Conservation (phyloP, 805 yeast genomes). For the Candida orba region DNA sequence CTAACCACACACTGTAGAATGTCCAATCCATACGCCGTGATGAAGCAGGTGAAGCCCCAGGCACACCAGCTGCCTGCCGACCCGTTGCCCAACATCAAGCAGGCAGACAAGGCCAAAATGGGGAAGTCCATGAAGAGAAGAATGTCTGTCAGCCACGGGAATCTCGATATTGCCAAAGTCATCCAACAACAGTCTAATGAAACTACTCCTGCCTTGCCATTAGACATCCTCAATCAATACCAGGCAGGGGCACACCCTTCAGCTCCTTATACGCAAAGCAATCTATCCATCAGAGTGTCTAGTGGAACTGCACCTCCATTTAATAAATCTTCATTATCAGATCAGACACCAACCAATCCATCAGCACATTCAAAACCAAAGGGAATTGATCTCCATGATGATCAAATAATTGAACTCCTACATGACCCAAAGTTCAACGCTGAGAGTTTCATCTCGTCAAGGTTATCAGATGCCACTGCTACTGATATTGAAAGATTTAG, state of each 20-base stretch:
- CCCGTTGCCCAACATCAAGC: constrained; percentile 28
- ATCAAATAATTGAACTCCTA: constrained; percentile 27
- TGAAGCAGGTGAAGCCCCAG: constrained; percentile 8
- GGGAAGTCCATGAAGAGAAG: constrained; percentile 38
- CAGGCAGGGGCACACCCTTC: constrained; percentile 1
- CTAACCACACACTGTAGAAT: too few relatives aligned
- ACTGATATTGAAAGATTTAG: constrained; percentile 66
- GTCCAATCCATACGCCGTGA: constrained; percentile 15
- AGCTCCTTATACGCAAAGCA: neutral
- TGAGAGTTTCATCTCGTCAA: constrained; percentile 37
- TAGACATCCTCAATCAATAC: constrained; percentile 15
- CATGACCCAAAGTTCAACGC: constrained; percentile 41
- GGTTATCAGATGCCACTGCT: constrained; percentile 60
- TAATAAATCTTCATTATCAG: neutral
- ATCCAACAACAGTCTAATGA: constrained; percentile 5
- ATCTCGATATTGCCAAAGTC: constrained; percentile 13
- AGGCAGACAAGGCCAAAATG: constrained; percentile 30
- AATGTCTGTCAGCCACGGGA: constrained; percentile 32
- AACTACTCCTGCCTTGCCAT: constrained; percentile 25
- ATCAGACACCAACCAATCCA: neutral
- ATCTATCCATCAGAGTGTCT: too few relatives aligned
- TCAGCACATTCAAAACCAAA: neutral
- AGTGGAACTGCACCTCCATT: constrained; percentile 2
- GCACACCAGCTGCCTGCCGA: constrained; percentile 13
- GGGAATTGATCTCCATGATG: constrained; percentile 16